Evolutionary conservation across 129 eudicot genomes (phyloP), one percentile per base, ranked within the genome.

Genomic region (Heracleum sosnowskyi): DNA sequence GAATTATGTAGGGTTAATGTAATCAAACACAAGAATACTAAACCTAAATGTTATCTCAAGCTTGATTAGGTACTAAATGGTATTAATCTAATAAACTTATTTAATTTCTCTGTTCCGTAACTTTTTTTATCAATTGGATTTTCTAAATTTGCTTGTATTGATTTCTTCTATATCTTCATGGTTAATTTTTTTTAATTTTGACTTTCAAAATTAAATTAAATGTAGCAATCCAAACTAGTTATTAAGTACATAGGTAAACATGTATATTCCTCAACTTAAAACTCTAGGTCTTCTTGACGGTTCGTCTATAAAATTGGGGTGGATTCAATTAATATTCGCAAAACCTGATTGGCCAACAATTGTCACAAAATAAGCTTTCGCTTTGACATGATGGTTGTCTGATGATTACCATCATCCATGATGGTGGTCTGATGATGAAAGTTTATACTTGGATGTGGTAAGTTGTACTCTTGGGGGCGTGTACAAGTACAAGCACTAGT

Each of bases 401-500:
- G 26, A 60, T 60, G 68, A 60, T 57, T 60, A 9, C 66, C 28
- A 57, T 57, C 15, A n/a, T n/a, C n/a, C n/a, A n/a, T 57, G 5
- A n/a, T 57, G 31, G 28, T n/a, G 10, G 11, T 31, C 66, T n/a
- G n/a, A n/a, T n/a, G n/a, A 2, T n/a, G 33, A 2, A 62, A 64
- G 71, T 53, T 7, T 60, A 6, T 53, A 22, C 13, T 0, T 8
- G 17, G 64, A 10, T 9, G 0, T n/a, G 15, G 4, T 10, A 1
- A 26, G 10, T 8, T n/a, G n/a, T 57, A 10, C 13, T 26, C 0
- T 26, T 10, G 12, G 64, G 29, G 12, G 0, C 10, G 68, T 60
- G 33, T 10, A 26, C 68, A n/a, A n/a, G n/a, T n/a, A n/a, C n/a
- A 60, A 66, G 72, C 72, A 66, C 72, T 4, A 66, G 72, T 66